A percentile compares a stretch with the other conserved stretches of the same genome.
These are phyloP conservation scores for Zostera marina DNA, from an alignment of 116 monocot species.

Conservation along the genomic window DNA sequence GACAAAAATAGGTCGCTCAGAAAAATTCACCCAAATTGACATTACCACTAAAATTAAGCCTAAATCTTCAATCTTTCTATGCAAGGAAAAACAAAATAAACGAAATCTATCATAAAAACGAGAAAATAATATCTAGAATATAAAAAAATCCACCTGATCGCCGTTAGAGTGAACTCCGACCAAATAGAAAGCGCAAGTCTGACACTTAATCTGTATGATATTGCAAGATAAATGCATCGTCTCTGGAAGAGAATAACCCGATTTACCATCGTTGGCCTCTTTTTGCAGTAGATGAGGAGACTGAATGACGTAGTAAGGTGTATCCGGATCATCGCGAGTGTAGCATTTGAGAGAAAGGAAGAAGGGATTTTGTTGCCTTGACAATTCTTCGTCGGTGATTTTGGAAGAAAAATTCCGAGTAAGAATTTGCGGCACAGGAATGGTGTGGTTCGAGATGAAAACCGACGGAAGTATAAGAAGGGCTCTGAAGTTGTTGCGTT, in stretches of 20 bases:
- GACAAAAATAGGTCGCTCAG: too few species aligned
- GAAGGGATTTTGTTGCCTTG: neutral
- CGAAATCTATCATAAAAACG: too few species aligned
- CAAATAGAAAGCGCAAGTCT: neutral
- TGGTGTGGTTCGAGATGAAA: too few species aligned
- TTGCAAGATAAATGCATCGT: neutral
- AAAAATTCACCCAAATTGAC: too few species aligned
- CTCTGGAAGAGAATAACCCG: neutral
- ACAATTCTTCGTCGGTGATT: too few species aligned
- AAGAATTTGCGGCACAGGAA: too few species aligned
- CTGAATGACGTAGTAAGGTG: conserved; percentile 6
- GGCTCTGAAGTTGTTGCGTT: too few species aligned
- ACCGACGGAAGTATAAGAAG: too few species aligned
- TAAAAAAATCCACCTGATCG: conserved; percentile 4
- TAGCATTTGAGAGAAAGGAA: conserved; percentile 6
- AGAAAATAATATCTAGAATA: neutral
- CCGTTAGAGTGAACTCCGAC: neutral
- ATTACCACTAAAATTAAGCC: too few species aligned
- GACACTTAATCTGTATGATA: neutral
- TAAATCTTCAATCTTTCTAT: too few species aligned
- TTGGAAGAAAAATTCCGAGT: too few species aligned
- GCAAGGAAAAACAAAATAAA: too few species aligned
- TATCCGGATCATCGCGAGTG: neutral
- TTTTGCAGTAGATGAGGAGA: neutral
- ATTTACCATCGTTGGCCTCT: neutral